Conservation (phyloP, 768 basidiomycete genomes). For the Saitozyma sp. region DNA sequence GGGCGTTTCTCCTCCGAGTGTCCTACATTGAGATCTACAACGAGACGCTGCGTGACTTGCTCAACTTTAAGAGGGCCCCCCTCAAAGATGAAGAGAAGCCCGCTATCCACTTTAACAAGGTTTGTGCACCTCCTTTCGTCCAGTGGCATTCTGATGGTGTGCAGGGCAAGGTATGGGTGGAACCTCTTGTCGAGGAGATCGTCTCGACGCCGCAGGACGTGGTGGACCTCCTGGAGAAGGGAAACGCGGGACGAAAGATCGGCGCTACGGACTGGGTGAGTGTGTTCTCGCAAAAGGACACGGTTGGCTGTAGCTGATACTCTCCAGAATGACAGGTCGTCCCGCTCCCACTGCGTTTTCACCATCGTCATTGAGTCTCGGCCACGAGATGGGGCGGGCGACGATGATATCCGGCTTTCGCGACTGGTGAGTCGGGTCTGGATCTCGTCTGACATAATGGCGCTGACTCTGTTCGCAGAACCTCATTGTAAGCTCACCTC, state of each 20-base stretch:
- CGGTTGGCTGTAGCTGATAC: neutral
- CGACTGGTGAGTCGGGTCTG: constrained; percentile 31
- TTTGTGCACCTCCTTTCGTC: constrained; percentile 14
- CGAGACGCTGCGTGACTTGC: constrained; percentile 47
- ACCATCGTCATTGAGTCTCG: constrained; percentile 49
- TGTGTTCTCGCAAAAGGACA: neutral
- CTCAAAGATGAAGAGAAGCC: constrained; percentile 47
- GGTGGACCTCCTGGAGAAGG: constrained; percentile 67
- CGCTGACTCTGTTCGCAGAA: constrained; percentile 1
- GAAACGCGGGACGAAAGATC: constrained; percentile 39
- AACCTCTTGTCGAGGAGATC: constrained; percentile 63
- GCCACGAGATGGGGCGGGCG: constrained; percentile 37
- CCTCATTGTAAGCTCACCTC: constrained; percentile 11
- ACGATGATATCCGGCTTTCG: constrained; percentile 47
- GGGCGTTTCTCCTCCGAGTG: constrained; percentile 47
- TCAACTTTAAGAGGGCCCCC: constrained; percentile 42
- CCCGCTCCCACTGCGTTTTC: constrained; percentile 53
- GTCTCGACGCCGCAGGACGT: constrained; percentile 78
- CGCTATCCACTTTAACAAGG: constrained; percentile 45
- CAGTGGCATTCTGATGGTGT: neutral
- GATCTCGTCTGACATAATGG: neutral
- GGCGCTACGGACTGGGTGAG: constrained; percentile 51
- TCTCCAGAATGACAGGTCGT: constrained; percentile 49
- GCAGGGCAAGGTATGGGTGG: constrained; percentile 49
- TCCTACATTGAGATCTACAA: constrained; percentile 53